phyloP scores from a whole-genome alignment of 2,329 filamentous ascomycete genomes.

The Spiromastix sp. region DNA sequence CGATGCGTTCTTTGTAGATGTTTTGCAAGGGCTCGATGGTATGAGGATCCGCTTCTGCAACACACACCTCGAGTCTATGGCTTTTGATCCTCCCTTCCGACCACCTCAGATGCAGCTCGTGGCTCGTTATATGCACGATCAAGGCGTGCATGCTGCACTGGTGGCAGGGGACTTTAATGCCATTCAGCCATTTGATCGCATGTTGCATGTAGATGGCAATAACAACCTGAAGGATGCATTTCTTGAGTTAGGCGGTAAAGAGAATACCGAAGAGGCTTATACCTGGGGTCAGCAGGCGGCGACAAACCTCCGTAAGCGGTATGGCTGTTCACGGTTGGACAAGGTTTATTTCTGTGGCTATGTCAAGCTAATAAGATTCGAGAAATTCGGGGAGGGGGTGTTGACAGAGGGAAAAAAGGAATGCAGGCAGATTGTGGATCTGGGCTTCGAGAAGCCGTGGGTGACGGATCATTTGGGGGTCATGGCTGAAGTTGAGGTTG shows the following conservation, averaged over 20 bases:
- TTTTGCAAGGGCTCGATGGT: conserved; percentile 17
- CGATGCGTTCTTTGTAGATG: conserved; percentile 45
- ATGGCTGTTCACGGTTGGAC: conserved; percentile 1
- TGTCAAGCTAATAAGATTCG: too few species aligned
- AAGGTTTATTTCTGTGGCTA: conserved; percentile 7
- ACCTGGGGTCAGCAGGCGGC: conserved; percentile 48
- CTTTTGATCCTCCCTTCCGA: conserved; percentile 38
- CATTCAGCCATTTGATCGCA: conserved; percentile 44
- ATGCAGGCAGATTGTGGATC: too few species aligned
- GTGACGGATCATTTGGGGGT: too few species aligned
- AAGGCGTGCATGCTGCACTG: conserved; percentile 31
- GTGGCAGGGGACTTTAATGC: conserved; percentile 50
- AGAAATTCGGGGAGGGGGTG: too few species aligned
- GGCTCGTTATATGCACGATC: conserved; percentile 32
- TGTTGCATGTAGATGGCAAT: conserved; percentile 37
- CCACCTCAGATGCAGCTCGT: conserved; percentile 39
- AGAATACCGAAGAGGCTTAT: conserved; percentile 42
- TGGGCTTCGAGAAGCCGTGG: too few species aligned
- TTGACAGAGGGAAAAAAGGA: too few species aligned
- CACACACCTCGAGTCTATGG: conserved; percentile 47
- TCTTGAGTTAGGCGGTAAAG: conserved; percentile 40
- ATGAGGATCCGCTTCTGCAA: conserved; percentile 36
- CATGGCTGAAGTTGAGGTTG: too few species aligned
- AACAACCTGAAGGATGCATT: conserved; percentile 44
- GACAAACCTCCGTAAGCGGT: background rate